phyloP scores from a whole-genome alignment of 768 basidiomycete species.

The Suillus subalutaceus region DNA sequence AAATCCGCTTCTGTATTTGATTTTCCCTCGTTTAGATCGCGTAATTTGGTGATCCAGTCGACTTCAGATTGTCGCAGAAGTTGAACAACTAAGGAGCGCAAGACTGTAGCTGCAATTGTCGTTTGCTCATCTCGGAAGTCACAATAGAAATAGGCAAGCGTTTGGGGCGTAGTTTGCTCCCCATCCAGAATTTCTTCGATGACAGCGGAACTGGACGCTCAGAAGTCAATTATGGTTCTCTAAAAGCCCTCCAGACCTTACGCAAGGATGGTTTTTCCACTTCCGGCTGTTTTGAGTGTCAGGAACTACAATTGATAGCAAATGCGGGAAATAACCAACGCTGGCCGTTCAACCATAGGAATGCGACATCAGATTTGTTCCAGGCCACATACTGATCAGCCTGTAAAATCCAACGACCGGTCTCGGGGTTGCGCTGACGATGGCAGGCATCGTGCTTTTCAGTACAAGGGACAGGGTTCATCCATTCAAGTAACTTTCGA shows the following conservation, averaged over 20 bases:
- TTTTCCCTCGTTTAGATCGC: no score
- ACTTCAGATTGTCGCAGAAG: background rate
- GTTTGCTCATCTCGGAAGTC: slow-evolving; percentile 11
- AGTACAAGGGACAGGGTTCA: background rate
- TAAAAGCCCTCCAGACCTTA: no score
- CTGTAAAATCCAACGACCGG: background rate
- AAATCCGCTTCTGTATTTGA: no score
- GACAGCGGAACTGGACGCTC: no score
- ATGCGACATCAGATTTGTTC: background rate
- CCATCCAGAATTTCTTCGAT: no score
- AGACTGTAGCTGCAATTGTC: slow-evolving; percentile 13
- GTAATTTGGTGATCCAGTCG: background rate
- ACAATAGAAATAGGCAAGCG: slow-evolving; percentile 20
- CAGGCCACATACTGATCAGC: background rate
- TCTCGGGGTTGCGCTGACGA: background rate
- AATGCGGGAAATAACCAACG: no score
- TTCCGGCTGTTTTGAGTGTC: no score
- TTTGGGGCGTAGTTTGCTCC: no score
- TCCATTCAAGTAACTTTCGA: background rate
- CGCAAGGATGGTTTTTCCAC: no score
- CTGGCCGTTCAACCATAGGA: no score
- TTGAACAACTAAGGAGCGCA: slow-evolving; percentile 22
- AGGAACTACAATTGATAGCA: no score
- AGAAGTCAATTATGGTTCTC: no score
- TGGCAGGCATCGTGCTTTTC: background rate